These are phyloP conservation scores for Boletus insuetus DNA, from an alignment of 768 basidiomycete species.

Conservation along the genomic window DNA sequence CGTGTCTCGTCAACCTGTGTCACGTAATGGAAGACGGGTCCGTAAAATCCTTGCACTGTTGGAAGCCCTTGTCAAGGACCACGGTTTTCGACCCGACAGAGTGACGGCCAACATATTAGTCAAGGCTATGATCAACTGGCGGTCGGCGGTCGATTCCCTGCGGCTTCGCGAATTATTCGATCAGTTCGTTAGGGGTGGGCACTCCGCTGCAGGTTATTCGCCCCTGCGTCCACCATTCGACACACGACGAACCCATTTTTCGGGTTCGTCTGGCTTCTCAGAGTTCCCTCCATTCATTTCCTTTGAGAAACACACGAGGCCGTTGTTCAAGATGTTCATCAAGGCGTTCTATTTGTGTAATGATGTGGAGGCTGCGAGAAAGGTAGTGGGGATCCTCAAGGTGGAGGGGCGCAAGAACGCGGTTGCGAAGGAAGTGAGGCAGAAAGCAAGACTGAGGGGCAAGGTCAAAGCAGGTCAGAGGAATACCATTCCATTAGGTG, in stretches of 20 bases:
- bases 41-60: conserved; percentile 40
- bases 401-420: conserved; percentile 29
- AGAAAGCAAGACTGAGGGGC: conserved; percentile 19
- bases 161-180: conserved; percentile 62
- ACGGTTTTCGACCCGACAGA: conserved; percentile 59
- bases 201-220: conserved; percentile 40
- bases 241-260: conserved; percentile 26
- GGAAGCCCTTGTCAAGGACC: conserved; percentile 39
- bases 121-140: conserved; percentile 57
- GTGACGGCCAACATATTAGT: conserved; percentile 70
- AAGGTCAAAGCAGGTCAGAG: conserved; percentile 13
- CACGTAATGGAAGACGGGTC: conserved; percentile 45
- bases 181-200: conserved; percentile 57
- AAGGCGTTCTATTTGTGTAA: conserved; percentile 56
- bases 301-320: conserved; percentile 58
- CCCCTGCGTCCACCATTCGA: conserved; percentile 44
- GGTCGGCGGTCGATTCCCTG: conserved; percentile 37
- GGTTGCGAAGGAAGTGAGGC: conserved; percentile 12
- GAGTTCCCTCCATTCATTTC: conserved; percentile 43
- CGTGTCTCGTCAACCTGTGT: conserved; percentile 29
- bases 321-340: conserved; percentile 73
- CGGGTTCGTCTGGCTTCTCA: conserved; percentile 31
- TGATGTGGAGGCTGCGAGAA: conserved; percentile 52
- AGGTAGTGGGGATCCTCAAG: conserved; percentile 54
- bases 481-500: background rate